phyloP scores from a whole-genome alignment of 768 basidiomycete genomes.

The Gymnopilus dilepis region DNA sequence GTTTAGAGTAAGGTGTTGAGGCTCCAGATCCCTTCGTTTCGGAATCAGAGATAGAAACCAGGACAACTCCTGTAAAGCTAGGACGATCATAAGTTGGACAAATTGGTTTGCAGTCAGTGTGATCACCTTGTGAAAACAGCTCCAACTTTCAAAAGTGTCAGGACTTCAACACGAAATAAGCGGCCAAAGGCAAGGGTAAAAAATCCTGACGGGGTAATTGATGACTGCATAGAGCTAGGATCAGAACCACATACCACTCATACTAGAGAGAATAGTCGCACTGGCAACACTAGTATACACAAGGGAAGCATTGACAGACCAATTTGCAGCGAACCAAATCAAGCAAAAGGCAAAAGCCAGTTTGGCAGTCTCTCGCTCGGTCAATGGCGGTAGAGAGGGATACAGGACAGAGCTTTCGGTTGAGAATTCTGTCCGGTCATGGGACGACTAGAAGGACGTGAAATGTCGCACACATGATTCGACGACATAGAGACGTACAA shows the following conservation, averaged over 20 bases:
- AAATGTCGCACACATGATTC: not conserved
- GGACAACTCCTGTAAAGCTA: conserved; percentile 72
- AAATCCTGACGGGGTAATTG: conserved; percentile 64
- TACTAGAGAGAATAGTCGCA: conserved; percentile 86
- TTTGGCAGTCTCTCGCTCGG: conserved; percentile 68
- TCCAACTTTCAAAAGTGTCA: conserved; percentile 72
- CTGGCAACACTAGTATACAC: conserved; percentile 94
- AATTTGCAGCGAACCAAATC: conserved; percentile 95
- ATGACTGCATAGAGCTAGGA: not conserved
- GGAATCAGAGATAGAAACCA: conserved; percentile 91
- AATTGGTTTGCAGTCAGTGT: conserved; percentile 15
- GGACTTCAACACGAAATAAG: conserved; percentile 77
- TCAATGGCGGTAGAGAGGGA: conserved; percentile 28
- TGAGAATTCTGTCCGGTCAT: not conserved
- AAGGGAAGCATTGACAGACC: conserved; percentile 84
- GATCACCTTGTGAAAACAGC: conserved; percentile 81
- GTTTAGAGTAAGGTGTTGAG: conserved; percentile 25
- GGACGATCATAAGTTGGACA: not conserved
- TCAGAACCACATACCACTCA: conserved; percentile 68
- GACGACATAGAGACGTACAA: not conserved
- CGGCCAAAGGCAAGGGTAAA: conserved; percentile 90
- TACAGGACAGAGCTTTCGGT: not conserved
- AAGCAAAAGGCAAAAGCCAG: conserved; percentile 84
- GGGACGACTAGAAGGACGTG: not conserved
- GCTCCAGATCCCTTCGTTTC: conserved; percentile 31